Base-by-base conservation (phyloP, 768 basidiomycete genomes). In the Leccinellum albellum region DNA sequence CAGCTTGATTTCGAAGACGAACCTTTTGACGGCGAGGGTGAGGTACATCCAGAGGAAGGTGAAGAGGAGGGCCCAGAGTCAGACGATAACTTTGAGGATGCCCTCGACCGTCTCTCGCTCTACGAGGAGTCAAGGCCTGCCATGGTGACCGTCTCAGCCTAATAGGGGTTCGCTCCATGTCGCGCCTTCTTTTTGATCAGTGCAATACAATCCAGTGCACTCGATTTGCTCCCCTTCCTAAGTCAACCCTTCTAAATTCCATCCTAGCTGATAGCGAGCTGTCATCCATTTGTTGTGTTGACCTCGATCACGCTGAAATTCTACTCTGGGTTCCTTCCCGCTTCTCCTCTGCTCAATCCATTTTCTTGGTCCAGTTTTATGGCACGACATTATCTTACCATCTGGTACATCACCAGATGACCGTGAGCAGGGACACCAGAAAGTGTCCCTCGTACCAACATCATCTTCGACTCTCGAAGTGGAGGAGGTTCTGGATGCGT, bases 1-100 rank as follows among this genome's bases (percentile, higher is more conserved):
- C 57, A 94, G 89, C 83, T 94, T 57, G 93, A 94, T 66, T 92
- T 82, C 66, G 89, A 93, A 65, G 89, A 92, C 61, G 85, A 91
- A 53, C 77, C 79, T 20, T 77, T 79, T 6, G 86, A 85, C 17
- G 37, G 10, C 37, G 37, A 37, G 8, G 79, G 79, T 4, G 80
- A 76, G 20, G 57, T 50, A 28, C 53, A 57, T 54, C 50, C 59
- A 6, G 69, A 61, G 26, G 73, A 73, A 53, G 64, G 17, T 20
- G 58, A 74, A 4, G 77, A 72, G 40, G 78, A 75, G 1, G 42
- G 21, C 2, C 71, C 73, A 3, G 70, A 66, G 15, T 67, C 71
- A 9, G 75, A 78, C 21, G 78, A 80, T 44, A 60, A 70, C 12
- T 40, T 86, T 56, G 81, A 84, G 63, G 86, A 88, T 61, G 86